phyloP scores from a whole-genome alignment of 257 asterid species.

The Primulina eburnea region DNA sequence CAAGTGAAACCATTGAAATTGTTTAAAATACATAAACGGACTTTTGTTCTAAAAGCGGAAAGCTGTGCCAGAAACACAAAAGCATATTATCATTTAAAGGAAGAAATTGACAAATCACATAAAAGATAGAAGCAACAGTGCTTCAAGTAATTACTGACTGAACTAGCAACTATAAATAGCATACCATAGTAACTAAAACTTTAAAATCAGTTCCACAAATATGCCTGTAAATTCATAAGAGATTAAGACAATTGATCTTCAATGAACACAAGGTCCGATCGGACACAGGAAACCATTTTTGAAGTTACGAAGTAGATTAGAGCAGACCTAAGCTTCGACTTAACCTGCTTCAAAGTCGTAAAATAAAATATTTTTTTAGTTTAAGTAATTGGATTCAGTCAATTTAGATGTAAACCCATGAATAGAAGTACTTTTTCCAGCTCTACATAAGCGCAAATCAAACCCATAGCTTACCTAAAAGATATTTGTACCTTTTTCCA shows the following conservation, averaged over 20 bases:
- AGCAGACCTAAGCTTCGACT: neutral
- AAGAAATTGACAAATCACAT: neutral
- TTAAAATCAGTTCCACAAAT: neutral
- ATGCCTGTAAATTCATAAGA: neutral
- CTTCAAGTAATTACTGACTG: neutral
- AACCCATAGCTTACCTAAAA: conserved; percentile 14
- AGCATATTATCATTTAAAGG: neutral
- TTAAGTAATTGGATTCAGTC: neutral
- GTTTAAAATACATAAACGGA: neutral
- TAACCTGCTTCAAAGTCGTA: conserved; percentile 6
- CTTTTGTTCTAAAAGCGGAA: neutral
- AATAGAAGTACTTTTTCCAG: neutral
- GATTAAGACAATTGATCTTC: neutral
- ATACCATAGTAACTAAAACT: neutral
- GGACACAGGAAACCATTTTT: neutral
- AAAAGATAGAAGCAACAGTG: neutral
- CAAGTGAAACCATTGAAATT: neutral
- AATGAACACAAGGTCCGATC: neutral
- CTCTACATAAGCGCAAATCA: neutral
- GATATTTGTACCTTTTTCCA: conserved; percentile 70
- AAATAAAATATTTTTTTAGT: conserved; percentile 7
- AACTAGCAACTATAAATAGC: neutral
- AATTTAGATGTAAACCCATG: conserved; percentile 10
- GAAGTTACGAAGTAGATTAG: neutral
- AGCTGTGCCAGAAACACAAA: neutral